Evolutionary conservation across 2,329 filamentous ascomycete genomes (phyloP).

Genomic region (Fusarium sterilihyphosum): DNA sequence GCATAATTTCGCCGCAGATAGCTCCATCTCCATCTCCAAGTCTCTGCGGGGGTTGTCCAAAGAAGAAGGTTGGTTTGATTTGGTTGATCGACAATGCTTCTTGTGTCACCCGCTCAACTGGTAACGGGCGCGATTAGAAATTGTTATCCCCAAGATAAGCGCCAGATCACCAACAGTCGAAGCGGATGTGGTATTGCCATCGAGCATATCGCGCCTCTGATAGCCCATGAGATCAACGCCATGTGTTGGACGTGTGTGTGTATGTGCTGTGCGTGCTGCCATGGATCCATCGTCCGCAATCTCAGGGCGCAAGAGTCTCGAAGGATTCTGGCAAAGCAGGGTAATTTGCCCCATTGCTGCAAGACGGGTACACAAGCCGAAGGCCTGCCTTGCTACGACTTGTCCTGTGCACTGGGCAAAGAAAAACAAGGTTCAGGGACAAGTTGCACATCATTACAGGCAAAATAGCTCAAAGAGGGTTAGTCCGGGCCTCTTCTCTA

Average conservation of each 20-base stretch:
- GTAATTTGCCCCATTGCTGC: slow-evolving; percentile 27
- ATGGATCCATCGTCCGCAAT: background rate
- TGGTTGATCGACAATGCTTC: background rate
- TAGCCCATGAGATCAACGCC: background rate
- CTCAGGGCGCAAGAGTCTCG: slow-evolving; percentile 17
- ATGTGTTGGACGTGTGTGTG: background rate
- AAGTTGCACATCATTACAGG: slow-evolving; percentile 17
- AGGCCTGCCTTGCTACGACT: slow-evolving; percentile 6
- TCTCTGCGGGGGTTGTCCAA: background rate
- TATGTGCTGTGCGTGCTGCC: background rate
- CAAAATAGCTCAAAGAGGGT: slow-evolving; percentile 12
- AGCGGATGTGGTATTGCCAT: slow-evolving; percentile 16
- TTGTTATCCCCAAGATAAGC: slow-evolving; percentile 2
- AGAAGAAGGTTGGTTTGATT: background rate
- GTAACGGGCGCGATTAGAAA: slow-evolving; percentile 11
- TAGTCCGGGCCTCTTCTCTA: background rate
- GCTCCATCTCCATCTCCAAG: background rate
- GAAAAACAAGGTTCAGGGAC: slow-evolving; percentile 4
- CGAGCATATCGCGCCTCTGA: slow-evolving; percentile 3
- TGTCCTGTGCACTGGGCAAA: slow-evolving; percentile 11
- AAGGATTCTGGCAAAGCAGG: slow-evolving; percentile 29
- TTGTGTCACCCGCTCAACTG: slow-evolving; percentile 12
- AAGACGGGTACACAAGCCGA: slow-evolving; percentile 26
- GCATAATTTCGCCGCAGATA: background rate
- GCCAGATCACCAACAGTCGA: slow-evolving; percentile 1